Conservation (phyloP, 2,329 filamentous ascomycete species). For the Fusarium sp. region DNA sequence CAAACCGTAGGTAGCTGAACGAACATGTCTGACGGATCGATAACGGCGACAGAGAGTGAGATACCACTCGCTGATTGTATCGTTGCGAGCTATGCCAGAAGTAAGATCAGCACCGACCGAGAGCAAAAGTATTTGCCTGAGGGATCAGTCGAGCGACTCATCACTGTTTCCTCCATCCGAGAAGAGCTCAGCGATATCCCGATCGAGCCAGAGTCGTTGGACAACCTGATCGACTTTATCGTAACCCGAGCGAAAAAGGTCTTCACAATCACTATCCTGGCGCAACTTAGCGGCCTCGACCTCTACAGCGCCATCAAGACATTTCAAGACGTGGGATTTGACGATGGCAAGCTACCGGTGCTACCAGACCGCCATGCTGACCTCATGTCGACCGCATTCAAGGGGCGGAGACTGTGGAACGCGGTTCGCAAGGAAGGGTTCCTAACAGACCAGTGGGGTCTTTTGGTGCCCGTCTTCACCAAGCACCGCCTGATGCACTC, state of each 20-base stretch:
- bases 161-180: not conserved
- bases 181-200: not conserved
- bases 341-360: not conserved
- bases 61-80: not conserved
- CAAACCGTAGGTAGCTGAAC: not conserved
- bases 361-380: not conserved
- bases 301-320: not conserved
- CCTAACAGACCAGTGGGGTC: conserved; percentile 1
- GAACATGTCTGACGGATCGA: not conserved
- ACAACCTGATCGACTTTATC: not conserved
- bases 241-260: not conserved
- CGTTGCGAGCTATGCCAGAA: not conserved
- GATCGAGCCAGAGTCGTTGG: not conserved
- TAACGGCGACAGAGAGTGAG: not conserved
- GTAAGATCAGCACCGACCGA: not conserved
- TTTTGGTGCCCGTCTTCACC: not conserved
- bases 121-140: not conserved
- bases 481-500: not conserved
- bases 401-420: not conserved
- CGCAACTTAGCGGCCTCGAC: not conserved
- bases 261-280: not conserved
- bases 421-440: conserved; percentile 23
- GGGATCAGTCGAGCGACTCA: not conserved
- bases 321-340: not conserved
- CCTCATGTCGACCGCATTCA: not conserved